Evolutionary conservation across 371 early-diverging fungal species (phyloP).

Genomic region (Mortierella sp.): DNA sequence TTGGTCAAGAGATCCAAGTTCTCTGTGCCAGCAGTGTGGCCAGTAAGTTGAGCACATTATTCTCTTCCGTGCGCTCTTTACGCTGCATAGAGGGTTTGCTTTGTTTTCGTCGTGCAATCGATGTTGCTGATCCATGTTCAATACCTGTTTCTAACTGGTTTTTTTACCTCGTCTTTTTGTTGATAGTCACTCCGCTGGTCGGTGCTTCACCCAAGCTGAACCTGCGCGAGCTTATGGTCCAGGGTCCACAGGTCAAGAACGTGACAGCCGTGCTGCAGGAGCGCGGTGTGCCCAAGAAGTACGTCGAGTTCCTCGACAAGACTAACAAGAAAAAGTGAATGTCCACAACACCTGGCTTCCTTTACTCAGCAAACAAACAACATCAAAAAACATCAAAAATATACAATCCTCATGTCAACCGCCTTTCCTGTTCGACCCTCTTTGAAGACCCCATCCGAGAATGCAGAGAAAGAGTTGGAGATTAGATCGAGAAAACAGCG

Average conservation of each 20-base stretch:
- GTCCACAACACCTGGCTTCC: neutral
- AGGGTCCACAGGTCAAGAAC: conserved; percentile 79
- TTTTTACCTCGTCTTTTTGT: neutral
- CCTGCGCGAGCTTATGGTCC: conserved; percentile 79
- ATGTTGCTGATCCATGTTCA: neutral
- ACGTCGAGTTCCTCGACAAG: conserved; percentile 72
- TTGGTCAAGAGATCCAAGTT: conserved; percentile 73
- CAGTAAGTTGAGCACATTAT: conserved; percentile 58
- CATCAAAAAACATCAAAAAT: no score
- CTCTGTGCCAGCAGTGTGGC: conserved; percentile 79
- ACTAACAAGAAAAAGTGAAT: conserved; percentile 59
- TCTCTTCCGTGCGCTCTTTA: neutral
- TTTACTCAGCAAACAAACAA: no score
- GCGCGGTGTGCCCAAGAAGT: conserved; percentile 71
- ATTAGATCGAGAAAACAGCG: neutral
- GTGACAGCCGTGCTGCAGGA: conserved; percentile 65
- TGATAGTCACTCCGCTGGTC: conserved; percentile 67
- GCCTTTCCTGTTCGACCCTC: neutral
- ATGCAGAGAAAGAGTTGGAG: no score
- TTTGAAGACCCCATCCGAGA: neutral
- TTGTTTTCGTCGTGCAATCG: neutral
- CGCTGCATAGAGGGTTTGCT: neutral
- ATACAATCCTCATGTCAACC: neutral
- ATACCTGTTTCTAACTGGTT: neutral
- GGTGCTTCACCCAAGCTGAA: conserved; percentile 72